A percentile compares a stretch with the other conserved stretches of the same genome.
These are phyloP conservation scores for Penicillium sp. DNA, from an alignment of 2,329 filamentous ascomycete species.

Conservation along the genomic window DNA sequence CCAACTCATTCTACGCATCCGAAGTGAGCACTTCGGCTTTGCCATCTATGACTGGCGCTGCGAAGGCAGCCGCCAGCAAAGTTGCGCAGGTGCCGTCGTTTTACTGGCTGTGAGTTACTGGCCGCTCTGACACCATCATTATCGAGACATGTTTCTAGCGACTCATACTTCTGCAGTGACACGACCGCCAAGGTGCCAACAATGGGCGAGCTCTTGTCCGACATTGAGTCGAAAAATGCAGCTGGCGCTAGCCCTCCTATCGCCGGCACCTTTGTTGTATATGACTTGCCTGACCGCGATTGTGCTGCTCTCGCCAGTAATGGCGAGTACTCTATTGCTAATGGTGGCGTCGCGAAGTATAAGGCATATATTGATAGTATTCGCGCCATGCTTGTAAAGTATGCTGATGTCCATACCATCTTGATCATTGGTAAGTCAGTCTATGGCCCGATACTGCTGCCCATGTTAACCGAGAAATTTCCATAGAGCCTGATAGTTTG, in stretches of 20 bases:
- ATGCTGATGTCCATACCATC: constrained; percentile 53
- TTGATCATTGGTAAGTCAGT: constrained; percentile 48
- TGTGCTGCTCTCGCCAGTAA: constrained; percentile 64
- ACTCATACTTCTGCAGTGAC: constrained; percentile 32
- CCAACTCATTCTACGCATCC: constrained; percentile 54
- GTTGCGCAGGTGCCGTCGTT: constrained; percentile 54
- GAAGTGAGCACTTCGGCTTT: constrained; percentile 57
- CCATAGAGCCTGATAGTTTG: constrained; percentile 60
- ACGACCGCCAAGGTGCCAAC: constrained; percentile 50
- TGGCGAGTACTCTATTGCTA: constrained; percentile 58
- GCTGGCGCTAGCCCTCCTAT: constrained; percentile 49
- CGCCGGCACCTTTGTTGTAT: constrained; percentile 58
- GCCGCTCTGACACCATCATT: background rate
- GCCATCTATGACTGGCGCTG: constrained; percentile 58
- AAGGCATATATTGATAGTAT: constrained; percentile 57
- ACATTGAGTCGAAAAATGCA: constrained; percentile 49
- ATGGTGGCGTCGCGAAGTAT: constrained; percentile 52
- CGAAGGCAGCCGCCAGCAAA: constrained; percentile 50
- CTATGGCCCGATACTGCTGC: background rate
- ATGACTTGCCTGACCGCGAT: constrained; percentile 63
- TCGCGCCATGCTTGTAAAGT: constrained; percentile 51
- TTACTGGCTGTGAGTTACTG: constrained; percentile 50
- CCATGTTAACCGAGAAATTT: constrained; percentile 16
- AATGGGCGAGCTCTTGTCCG: constrained; percentile 48
- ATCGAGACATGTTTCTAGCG: background rate